Evolutionary conservation across 2,329 filamentous ascomycete genomes (phyloP).

Genomic region (Colletotrichum neosansevieriae): DNA sequence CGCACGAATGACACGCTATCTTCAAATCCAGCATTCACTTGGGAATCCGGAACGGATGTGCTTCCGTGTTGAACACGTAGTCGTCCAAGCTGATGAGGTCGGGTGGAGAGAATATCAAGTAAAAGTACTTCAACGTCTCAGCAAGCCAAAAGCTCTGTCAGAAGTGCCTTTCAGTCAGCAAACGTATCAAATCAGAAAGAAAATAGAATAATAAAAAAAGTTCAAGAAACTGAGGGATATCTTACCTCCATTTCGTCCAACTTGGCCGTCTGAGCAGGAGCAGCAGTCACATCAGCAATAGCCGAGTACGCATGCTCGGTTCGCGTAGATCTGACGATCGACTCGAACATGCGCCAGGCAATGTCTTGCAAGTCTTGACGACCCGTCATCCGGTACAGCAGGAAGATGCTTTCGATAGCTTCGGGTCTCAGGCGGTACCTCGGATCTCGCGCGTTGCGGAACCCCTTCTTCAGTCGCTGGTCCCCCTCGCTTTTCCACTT

Average conservation of each 20-base stretch:
- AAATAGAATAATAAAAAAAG: no score
- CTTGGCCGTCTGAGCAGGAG: conserved; percentile 56
- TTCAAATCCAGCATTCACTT: neutral
- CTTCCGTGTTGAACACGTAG: conserved; percentile 71
- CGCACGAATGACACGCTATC: no score
- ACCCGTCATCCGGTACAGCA: conserved; percentile 66
- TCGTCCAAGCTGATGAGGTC: conserved; percentile 75
- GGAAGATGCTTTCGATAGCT: conserved; percentile 66
- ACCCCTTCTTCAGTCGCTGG: conserved; percentile 62
- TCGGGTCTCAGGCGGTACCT: conserved; percentile 64
- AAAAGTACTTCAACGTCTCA: conserved; percentile 83
- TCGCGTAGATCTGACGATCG: conserved; percentile 58
- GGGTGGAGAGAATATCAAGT: conserved; percentile 75
- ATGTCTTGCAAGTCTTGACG: conserved; percentile 60
- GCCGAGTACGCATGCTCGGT: conserved; percentile 63
- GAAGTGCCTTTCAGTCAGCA: neutral
- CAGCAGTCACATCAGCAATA: conserved; percentile 62
- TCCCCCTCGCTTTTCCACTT: conserved; percentile 42
- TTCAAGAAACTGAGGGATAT: neutral
- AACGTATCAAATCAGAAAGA: conserved; percentile 27
- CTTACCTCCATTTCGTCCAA: conserved; percentile 55
- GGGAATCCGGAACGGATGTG: conserved; percentile 55
- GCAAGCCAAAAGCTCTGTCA: conserved; percentile 77
- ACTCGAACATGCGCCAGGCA: conserved; percentile 66
- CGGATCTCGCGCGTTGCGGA: conserved; percentile 66